phyloP scores from a whole-genome alignment of 2,329 filamentous ascomycete genomes.

The Trichoderma atrobrunneum region DNA sequence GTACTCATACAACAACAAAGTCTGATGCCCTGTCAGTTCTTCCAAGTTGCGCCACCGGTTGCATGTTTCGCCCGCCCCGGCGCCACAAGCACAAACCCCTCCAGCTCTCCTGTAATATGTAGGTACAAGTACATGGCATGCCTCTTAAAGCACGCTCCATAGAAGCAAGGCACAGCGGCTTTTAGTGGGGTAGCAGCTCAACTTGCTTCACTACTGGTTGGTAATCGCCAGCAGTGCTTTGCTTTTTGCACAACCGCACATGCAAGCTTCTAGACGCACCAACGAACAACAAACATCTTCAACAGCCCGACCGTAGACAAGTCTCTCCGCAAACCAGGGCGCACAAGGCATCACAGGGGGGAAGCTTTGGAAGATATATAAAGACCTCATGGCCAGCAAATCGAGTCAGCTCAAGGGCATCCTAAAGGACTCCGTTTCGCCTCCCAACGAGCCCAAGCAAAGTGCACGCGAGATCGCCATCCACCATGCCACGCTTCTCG shows the following conservation, averaged over 20 bases:
- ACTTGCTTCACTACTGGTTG: background rate
- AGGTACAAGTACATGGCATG: background rate
- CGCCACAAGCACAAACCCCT: conserved; percentile 14
- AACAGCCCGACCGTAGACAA: background rate
- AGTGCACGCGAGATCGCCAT: conserved; percentile 64
- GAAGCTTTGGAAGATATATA: background rate
- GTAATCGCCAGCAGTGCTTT: background rate
- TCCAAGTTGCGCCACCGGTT: conserved; percentile 8
- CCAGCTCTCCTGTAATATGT: conserved; percentile 16
- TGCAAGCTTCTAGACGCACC: background rate
- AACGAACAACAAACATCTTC: background rate
- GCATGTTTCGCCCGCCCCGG: conserved; percentile 8
- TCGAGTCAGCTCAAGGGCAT: conserved; percentile 51
- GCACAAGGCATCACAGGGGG: background rate
- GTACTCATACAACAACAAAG: background rate
- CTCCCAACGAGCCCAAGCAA: conserved; percentile 27
- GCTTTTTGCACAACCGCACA: background rate
- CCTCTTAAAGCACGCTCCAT: background rate
- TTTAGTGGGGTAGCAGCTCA: conserved; percentile 6
- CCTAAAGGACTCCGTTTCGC: conserved; percentile 52
- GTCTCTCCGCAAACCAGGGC: background rate
- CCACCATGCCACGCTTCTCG: conserved; percentile 77
- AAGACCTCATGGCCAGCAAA: conserved; percentile 27
- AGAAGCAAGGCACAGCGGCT: conserved; percentile 15
- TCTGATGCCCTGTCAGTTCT: background rate